A percentile compares a stretch with the other conserved stretches of the same genome.
Conservation (phyloP, 495 filamentous ascomycete species). For the Haplographium delicatum region DNA sequence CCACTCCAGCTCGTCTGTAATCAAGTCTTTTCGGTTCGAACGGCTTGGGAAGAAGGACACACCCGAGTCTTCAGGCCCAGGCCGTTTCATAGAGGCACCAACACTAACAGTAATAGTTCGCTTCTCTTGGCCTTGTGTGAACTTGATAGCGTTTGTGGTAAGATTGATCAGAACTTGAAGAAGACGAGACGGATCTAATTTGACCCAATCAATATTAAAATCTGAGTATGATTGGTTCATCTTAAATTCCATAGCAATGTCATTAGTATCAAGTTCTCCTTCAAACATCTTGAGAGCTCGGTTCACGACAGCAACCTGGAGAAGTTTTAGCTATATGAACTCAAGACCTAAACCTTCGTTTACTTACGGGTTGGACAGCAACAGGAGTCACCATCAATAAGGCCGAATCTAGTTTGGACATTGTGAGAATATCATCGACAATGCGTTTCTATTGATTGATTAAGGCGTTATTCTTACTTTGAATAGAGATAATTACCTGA, state of each 20-base stretch:
- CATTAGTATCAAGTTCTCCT: constrained; percentile 64
- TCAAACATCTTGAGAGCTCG: constrained; percentile 76
- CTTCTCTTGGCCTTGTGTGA: constrained; percentile 53
- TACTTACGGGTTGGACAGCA: constrained; percentile 57
- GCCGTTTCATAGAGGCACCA: constrained; percentile 54
- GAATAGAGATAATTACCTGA: constrained; percentile 55
- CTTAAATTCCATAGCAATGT: constrained; percentile 64
- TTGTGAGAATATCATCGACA: constrained; percentile 76
- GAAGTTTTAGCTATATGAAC: neutral
- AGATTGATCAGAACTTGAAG: constrained; percentile 77
- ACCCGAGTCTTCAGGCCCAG: constrained; percentile 34
- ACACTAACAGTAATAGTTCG: constrained; percentile 65
- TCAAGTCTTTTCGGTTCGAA: constrained; percentile 41
- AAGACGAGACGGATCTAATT: constrained; percentile 70
- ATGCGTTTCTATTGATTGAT: constrained; percentile 33
- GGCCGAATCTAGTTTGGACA: constrained; percentile 81
- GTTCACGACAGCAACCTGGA: constrained; percentile 48
- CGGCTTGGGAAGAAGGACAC: constrained; percentile 53
- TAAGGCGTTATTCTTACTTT: neutral
- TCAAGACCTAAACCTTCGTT: neutral
- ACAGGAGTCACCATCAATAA: constrained; percentile 71
- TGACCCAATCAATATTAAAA: constrained; percentile 67
- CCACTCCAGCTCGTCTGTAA: constrained; percentile 58
- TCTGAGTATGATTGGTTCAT: constrained; percentile 60
- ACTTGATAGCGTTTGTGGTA: constrained; percentile 78